Evolutionary conservation across 1,284 basidiomycete genomes (phyloP), one percentile per base, ranked within the genome.

Genomic region (Ustilago cynodontis): DNA sequence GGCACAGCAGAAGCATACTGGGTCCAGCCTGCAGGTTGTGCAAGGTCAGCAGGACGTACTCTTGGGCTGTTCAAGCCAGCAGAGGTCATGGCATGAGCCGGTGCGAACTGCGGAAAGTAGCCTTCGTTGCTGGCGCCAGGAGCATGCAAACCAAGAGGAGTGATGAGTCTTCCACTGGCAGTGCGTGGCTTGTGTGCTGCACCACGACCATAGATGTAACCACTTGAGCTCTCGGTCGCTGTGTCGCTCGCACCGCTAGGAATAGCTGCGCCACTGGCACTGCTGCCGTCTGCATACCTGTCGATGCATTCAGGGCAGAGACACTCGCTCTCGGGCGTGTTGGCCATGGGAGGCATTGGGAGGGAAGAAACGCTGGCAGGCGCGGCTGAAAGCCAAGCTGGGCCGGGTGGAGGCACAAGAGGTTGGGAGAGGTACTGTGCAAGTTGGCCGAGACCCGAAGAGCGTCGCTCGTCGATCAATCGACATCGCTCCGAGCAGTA

Each of bases 401-500:
- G 28, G 41, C 26, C 56, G 28, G 58, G n/a, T 9, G 71, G 54
- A 29, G 71, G 65, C 35, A 47, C 56, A 18, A 73, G 55, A 1
- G 79, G 77, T n/a, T 78, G 69, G 3, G 72, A 76, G 3, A 80
- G 65, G 57, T 80, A 82, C 53, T 79, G 65, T 6, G 69, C 45
- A 20, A 82, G 64, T 47, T 82, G 77, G 39, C 73, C 77, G 3
- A 80, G 67, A 4, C 79, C 80, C 13, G 74, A 69, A 5, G 73
- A 68, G 20, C 77, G 77, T 41, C 80, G 71, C 55, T 80, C 71
- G 52, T 82, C 81, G 52, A 82, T 82, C 28, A 67, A 28, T 9
- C 80, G 76, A 47, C 81, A 82, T 59, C 81, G 73, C 51, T 82
- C 80, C 16, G 81, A 82, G 59, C 81, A 82, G 64, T 81, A 82